Evolutionary conservation across 2,329 filamentous ascomycete species (phyloP).

Genomic region (Ustulina deusta): DNA sequence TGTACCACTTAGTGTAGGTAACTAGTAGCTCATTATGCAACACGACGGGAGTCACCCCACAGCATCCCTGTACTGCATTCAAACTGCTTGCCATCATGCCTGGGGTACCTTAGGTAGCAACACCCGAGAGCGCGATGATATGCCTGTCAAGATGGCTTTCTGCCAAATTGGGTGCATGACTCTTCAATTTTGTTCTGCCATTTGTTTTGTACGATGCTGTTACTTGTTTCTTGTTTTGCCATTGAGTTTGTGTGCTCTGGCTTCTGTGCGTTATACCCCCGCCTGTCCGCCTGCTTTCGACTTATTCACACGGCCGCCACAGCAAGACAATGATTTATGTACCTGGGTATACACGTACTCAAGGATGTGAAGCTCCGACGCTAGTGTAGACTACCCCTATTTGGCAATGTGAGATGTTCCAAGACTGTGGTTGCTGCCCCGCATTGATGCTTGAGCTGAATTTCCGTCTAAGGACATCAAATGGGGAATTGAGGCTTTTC

Average conservation of each 20-base stretch:
- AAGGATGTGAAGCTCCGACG: neutral
- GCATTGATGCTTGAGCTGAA: slow-evolving; percentile 25
- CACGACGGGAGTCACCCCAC: neutral
- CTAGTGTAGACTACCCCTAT: too few species aligned
- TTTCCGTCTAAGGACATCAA: slow-evolving; percentile 25
- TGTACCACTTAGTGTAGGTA: too few species aligned
- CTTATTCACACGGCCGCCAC: neutral
- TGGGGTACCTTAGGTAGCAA: neutral
- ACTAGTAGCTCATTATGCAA: neutral
- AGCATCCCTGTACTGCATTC: neutral
- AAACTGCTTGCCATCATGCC: neutral
- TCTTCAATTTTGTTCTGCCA: neutral
- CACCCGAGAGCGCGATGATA: neutral
- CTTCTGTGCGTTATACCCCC: neutral
- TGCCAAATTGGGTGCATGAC: neutral
- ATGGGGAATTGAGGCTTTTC: slow-evolving; percentile 23
- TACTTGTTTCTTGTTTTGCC: neutral
- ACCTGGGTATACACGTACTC: neutral
- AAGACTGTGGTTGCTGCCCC: slow-evolving; percentile 28
- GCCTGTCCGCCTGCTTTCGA: neutral
- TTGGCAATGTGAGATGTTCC: slow-evolving; percentile 8
- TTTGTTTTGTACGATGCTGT: neutral
- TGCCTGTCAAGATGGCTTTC: neutral
- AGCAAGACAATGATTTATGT: neutral
- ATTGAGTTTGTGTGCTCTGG: neutral